Percentiles rank a stretch among this genome's conserved stretches.
Evolutionary conservation across 2,329 filamentous ascomycete species (phyloP).

Genomic region (Amesomyces nigricolor): DNA sequence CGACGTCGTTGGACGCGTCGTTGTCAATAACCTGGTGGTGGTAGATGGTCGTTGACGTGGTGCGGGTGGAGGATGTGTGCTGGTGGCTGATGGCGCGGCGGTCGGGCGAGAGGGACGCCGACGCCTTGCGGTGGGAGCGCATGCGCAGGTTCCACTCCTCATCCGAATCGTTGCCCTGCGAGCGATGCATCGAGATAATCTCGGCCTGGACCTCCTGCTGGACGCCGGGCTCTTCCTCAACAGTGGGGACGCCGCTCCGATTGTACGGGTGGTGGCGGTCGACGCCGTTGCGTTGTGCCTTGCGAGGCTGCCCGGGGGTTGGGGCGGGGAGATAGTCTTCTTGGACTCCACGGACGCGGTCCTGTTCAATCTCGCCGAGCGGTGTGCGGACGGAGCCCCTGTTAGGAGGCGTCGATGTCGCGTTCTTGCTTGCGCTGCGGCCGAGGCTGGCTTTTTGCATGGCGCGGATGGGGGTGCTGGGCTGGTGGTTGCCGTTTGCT

Average conservation of each 20-base stretch:
- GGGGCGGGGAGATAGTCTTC: conserved; percentile 93
- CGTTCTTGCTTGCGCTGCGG: conserved; percentile 56
- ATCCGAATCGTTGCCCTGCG: conserved; percentile 64
- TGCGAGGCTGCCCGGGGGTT: conserved; percentile 91
- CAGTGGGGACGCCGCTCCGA: conserved; percentile 43
- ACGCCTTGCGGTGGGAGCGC: conserved; percentile 59
- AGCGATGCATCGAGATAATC: conserved; percentile 55
- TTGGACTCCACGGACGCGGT: conserved; percentile 55
- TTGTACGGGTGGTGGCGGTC: conserved; percentile 70
- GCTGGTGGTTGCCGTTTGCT: conserved; percentile 31
- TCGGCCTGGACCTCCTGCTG: conserved; percentile 51
- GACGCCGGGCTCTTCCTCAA: conserved; percentile 44
- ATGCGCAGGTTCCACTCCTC: conserved; percentile 77
- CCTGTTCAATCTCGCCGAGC: conserved; percentile 89
- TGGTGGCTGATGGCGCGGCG: conserved; percentile 60
- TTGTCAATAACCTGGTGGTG: conserved; percentile 59
- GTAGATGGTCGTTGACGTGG: conserved; percentile 47
- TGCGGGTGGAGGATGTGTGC: conserved; percentile 61
- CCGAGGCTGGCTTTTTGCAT: conserved; percentile 53
- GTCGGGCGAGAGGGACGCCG: conserved; percentile 56
- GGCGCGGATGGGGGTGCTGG: conserved; percentile 56
- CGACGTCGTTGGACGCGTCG: conserved; percentile 62
- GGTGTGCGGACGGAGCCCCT: conserved; percentile 67
- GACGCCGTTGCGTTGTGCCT: conserved; percentile 61
- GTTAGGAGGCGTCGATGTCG: conserved; percentile 76